Conservation (phyloP, 2,329 filamentous ascomycete species). For the Periconia sp. region DNA sequence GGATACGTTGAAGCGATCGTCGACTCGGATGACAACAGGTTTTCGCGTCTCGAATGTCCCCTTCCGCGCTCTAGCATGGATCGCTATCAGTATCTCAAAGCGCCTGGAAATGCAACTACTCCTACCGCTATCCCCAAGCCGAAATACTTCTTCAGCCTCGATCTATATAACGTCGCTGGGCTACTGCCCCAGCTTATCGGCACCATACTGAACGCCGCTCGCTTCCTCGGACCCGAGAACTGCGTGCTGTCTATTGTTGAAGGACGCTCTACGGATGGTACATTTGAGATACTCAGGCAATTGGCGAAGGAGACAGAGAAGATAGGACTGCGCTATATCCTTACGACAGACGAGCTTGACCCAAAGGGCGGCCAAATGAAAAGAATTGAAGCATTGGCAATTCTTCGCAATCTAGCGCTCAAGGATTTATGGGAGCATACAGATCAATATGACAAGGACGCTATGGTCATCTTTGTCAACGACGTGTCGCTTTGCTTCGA, state of each 20-base stretch:
- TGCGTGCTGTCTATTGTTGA: constrained; percentile 64
- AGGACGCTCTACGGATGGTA: constrained; percentile 62
- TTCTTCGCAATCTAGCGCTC: constrained; percentile 61
- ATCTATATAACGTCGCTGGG: constrained; percentile 54
- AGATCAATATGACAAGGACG: constrained; percentile 94
- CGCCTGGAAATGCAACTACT: not conserved
- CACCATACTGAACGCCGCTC: constrained; percentile 57
- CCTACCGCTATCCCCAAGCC: constrained; percentile 8
- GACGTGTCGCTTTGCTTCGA: constrained; percentile 67
- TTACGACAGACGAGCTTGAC: constrained; percentile 52
- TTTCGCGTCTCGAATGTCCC: constrained; percentile 3
- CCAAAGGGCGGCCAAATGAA: constrained; percentile 41
- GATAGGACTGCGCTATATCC: constrained; percentile 50
- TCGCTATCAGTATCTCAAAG: constrained; percentile 6
- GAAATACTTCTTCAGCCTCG: constrained; percentile 57
- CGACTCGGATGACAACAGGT: constrained; percentile 4
- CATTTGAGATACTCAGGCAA: constrained; percentile 55
- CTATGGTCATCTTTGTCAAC: constrained; percentile 85
- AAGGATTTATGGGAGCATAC: constrained; percentile 59
- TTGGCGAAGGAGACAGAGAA: constrained; percentile 48
- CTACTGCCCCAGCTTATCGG: constrained; percentile 60
- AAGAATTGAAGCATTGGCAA: constrained; percentile 57
- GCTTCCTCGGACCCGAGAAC: constrained; percentile 57
- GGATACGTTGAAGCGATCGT: constrained; percentile 10
- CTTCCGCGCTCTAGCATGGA: not conserved